Base-by-base conservation (phyloP, 2,329 filamentous ascomycete genomes). In the Emmonsiellopsis sp. region DNA sequence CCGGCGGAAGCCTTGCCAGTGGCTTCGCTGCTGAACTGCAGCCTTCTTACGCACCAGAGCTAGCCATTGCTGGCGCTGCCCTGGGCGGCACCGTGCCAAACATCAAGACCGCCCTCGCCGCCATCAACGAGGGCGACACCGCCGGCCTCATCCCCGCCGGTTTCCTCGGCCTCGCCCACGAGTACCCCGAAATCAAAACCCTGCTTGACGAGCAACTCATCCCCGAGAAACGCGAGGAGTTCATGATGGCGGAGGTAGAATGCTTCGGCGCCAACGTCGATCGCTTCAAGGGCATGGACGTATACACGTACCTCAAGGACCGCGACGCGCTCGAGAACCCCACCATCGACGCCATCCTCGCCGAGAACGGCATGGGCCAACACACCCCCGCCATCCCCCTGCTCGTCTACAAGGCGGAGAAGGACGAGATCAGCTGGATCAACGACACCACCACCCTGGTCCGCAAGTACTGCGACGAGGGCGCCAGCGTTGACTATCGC, bases 11-110 rank as follows among this genome's bases (percentile, higher is more conserved):
- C 2, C 56, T 81, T 6, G 76, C 77, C 0, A 72, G 64, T 11
- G 75, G 74, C 27, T 77, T 71, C 65, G 78, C 78, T 0, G 71
- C 74, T 11, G 77, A 80, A 51, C 60, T 80, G 21, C 74, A 77
- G 42, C 65, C 67, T 1, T 63, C 68, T 14, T 81, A 81, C 55
- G 77, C 78, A 0, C 77, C 77, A 1, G 75, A 79, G 42, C 62
- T 81, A 6, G 62, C 64, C 0, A 69, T 82, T 36, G 66, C 65
- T 1, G 78, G 77, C 2, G 73, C 71, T 1, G 78, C 75, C 0
- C 56, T 80, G 0, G 78, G 79, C 3, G 79, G 78, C 0, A 56
- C 76, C 3, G 69, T 73, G 0, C 68, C 75, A 0, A 73, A 76
- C 32, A 59, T 74, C 8, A 66, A 65, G 1, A 65, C 59, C 2